Evolutionary conservation across 2,329 filamentous ascomycete genomes (phyloP).

Genomic region (Xylaria multiplex): DNA sequence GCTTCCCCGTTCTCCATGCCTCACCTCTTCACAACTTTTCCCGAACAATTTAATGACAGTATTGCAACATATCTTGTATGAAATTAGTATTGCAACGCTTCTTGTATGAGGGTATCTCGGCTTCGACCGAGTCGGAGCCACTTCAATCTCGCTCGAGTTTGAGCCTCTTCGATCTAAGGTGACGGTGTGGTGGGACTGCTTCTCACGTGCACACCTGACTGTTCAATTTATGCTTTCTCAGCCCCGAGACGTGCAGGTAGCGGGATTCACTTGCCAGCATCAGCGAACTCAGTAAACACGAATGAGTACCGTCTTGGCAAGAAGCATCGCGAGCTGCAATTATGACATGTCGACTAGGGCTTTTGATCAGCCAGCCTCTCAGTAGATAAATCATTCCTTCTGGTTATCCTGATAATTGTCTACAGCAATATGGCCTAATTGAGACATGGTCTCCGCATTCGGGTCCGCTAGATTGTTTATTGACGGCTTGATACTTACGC

Average conservation of each 20-base stretch:
- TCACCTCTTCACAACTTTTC: not conserved
- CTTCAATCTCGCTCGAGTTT: conserved; percentile 4
- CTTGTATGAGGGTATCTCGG: not conserved
- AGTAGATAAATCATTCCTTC: not conserved
- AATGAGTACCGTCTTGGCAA: not conserved
- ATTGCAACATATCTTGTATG: not conserved
- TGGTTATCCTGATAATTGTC: not conserved
- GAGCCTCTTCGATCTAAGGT: conserved; percentile 4
- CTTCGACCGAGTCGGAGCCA: not conserved
- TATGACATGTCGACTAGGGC: not conserved
- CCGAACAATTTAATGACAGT: conserved; percentile 1
- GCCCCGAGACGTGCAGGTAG: conserved; percentile 35
- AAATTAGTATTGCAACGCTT: not conserved
- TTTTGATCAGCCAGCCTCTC: not conserved
- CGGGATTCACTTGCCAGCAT: not conserved
- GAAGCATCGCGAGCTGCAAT: conserved; percentile 7
- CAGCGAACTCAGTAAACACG: not conserved
- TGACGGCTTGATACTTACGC: not conserved
- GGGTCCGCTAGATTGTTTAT: not conserved
- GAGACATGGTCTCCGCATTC: not conserved
- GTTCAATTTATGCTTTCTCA: conserved; percentile 30
- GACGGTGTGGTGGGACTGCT: not conserved
- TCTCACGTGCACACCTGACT: conserved; percentile 22
- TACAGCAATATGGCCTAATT: not conserved
- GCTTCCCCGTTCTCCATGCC: not conserved